Evolutionary conservation across 345 rosid genomes (phyloP).

Genomic region (Gossypium longicalyx): DNA sequence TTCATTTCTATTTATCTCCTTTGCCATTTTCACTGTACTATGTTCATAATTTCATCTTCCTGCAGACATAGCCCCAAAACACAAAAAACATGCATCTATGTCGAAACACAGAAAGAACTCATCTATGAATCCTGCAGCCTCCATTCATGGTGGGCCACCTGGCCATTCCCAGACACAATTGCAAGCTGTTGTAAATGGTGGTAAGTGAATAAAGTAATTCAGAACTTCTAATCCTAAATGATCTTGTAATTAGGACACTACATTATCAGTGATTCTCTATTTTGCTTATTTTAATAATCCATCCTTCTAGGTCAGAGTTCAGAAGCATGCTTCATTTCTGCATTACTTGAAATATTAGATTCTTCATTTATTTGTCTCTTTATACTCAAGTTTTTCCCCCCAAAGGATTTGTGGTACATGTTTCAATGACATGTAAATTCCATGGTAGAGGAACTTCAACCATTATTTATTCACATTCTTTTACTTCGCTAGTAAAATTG

Average conservation of each 20-base stretch:
- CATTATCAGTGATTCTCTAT: background rate
- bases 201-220: background rate
- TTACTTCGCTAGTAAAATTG: slow-evolving; percentile 7
- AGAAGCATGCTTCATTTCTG: slow-evolving; percentile 6
- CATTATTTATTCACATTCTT: background rate
- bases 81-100: background rate
- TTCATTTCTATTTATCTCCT: background rate
- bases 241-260: background rate
- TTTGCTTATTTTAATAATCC: slow-evolving; percentile 3
- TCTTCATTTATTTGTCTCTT: background rate
- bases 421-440: background rate
- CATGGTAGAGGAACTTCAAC: background rate
- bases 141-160: slow-evolving; percentile 9
- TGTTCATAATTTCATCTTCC: slow-evolving; percentile 5
- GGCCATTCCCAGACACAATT: slow-evolving; percentile 16
- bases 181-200: slow-evolving; percentile 15
- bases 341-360: background rate
- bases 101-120: slow-evolving; percentile 10
- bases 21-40: slow-evolving; percentile 13
- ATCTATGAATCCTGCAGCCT: background rate
- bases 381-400: background rate
- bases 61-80: background rate
- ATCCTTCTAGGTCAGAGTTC: slow-evolving; percentile 2
- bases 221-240: background rate
- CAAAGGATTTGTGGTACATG: background rate